Conservation (phyloP, 1,139 yeast genomes). For the Pichia sp. region DNA sequence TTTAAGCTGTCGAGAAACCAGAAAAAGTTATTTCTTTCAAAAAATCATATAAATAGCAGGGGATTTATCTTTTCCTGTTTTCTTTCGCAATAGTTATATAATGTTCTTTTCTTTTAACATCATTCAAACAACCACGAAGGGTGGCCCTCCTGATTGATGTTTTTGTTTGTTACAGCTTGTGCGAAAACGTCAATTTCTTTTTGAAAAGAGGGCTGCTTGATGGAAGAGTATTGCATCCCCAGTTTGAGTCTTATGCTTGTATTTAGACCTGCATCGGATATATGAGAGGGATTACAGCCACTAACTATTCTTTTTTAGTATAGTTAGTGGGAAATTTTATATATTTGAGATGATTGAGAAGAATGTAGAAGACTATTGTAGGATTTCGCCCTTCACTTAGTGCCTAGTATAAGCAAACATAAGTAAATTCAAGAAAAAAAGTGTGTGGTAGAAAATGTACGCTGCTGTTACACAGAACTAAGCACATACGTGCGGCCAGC, state of each 20-base stretch:
- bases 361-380: too few species aligned
- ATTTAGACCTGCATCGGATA: conserved; percentile 16
- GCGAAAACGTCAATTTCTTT: background rate
- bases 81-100: background rate
- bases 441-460: too few species aligned
- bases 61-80: background rate
- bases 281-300: conserved; percentile 12
- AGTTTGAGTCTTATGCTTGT: conserved; percentile 16
- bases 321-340: too few species aligned
- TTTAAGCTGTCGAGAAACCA: background rate
- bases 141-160: background rate
- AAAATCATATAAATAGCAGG: background rate
- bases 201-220: background rate
- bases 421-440: too few species aligned
- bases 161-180: background rate
- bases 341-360: too few species aligned
- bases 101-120: background rate
- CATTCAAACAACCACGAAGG: background rate
- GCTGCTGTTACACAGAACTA: too few species aligned
- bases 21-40: background rate
- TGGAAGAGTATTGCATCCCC: conserved; percentile 14
- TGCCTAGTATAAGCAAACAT: too few species aligned
- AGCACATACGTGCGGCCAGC: too few species aligned
- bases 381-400: too few species aligned
- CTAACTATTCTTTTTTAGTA: too few species aligned